Base-by-base conservation (phyloP, 2,329 filamentous ascomycete genomes). In the Septoria petroselini region DNA sequence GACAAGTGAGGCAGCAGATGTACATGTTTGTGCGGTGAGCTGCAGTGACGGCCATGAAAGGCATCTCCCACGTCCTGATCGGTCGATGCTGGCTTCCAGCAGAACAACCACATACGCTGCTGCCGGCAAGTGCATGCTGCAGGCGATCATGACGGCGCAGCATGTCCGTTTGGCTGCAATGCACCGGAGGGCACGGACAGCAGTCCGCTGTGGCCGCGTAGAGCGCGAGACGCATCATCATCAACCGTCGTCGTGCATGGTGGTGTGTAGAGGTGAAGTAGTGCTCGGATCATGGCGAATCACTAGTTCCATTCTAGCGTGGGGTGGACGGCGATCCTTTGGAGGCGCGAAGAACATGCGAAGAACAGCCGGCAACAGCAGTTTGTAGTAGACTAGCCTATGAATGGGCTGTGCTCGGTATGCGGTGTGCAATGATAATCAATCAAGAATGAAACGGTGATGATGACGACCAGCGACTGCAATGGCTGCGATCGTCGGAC, bases 61-160 rank as follows among this genome's bases (percentile, higher is more conserved):
- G 8, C 12, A 35, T n/a, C 30, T 21, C 30, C 29, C 41, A 44
- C 30, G 29, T n/a, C 12, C 17, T 21, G 25, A 44, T 44, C 19
- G 27, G 27, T 21, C 9, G 17, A 33, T 19, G 41, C 29, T 27
- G 41, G 29, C 41, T 18, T 12, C 18, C 6, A 38, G 41, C 15
- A 15, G 14, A 35, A 44, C 41, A 44, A 44, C 41, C 41, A 44
- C 41, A 44, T 33, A 33, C 27, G 30, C 41, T 44, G 41, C 41
- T 34, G 41, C 18, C 41, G 41, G 41, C 21, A 44, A 29, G 25
- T 12, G 19, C 8, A 7, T n/a, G 41, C 5, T 19, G 18, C 25
- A 17, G 41, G 29, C 11, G 30, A 35, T 44, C 25, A 35, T 29
- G 41, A 44, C 19, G 27, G 30, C 3, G 19, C 41, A 35, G 21